A percentile compares a stretch with the other conserved stretches of the same genome.
Evolutionary conservation across 768 basidiomycete genomes (phyloP).

Genomic region (Mycena alexandri): DNA sequence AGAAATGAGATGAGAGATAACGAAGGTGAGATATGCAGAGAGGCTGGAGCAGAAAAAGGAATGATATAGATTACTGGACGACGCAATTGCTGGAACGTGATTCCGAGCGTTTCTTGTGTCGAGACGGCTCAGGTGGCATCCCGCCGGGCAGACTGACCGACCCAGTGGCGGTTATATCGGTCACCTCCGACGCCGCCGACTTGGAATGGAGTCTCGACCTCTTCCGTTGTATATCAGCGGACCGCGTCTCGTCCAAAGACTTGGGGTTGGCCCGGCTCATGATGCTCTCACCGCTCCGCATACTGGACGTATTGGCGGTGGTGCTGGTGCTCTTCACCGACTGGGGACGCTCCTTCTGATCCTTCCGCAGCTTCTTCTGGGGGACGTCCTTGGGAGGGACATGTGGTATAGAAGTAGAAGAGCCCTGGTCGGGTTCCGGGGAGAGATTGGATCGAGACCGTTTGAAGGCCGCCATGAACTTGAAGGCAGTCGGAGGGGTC

Average conservation of each 20-base stretch:
- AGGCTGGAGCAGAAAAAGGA: slow-evolving; percentile 13
- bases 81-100: slow-evolving; percentile 59
- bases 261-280: slow-evolving; percentile 50
- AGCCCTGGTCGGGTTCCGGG: slow-evolving; percentile 52
- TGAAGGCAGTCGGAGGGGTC: slow-evolving; percentile 72
- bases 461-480: slow-evolving; percentile 74
- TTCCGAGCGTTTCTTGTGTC: slow-evolving; percentile 56
- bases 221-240: slow-evolving; percentile 40
- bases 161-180: slow-evolving; percentile 41
- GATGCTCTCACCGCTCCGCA: slow-evolving; percentile 66
- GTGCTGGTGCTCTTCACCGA: slow-evolving; percentile 75
- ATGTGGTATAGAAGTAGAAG: slow-evolving; percentile 46
- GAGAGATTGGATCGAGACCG: slow-evolving; percentile 72
- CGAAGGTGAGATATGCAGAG: slow-evolving; percentile 30
- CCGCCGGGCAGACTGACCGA: slow-evolving; percentile 51
- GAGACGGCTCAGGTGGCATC: slow-evolving; percentile 46
- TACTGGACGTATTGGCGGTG: slow-evolving; percentile 62
- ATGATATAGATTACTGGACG: slow-evolving; percentile 55
- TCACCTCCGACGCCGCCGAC: slow-evolving; percentile 47
- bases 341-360: slow-evolving; percentile 61
- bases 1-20: slow-evolving; percentile 28
- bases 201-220: slow-evolving; percentile 51
- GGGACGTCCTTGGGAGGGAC: slow-evolving; percentile 45
- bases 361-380: slow-evolving; percentile 48
- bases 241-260: slow-evolving; percentile 46